Conservation (phyloP, 208 protist species). For the Angomonas ambiguus region DNA sequence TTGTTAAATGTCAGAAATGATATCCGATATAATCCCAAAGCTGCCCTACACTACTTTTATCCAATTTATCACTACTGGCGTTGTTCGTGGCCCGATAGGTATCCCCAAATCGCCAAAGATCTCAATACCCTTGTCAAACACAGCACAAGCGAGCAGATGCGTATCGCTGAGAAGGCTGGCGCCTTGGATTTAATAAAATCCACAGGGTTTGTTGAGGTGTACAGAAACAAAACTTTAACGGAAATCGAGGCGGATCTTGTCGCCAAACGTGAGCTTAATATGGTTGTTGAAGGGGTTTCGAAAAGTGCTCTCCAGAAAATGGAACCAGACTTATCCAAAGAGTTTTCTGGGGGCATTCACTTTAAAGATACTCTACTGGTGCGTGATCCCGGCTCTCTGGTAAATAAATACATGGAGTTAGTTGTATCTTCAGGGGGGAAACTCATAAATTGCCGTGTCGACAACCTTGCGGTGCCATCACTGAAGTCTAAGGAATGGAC, state of each 20-base stretch:
- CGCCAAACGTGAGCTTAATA: background rate
- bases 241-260: conserved; percentile 1
- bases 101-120: conserved; percentile 13
- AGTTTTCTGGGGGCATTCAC: conserved; percentile 12
- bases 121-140: conserved; percentile 17
- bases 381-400: conserved; percentile 16
- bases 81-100: conserved; percentile 10
- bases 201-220: conserved; percentile 18
- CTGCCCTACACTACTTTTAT: conserved; percentile 13
- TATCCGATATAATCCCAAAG: conserved; percentile 15
- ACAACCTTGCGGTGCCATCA: conserved; percentile 6
- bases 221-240: conserved; percentile 6
- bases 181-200: conserved; percentile 19
- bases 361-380: conserved; percentile 19
- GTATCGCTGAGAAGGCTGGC: conserved; percentile 10
- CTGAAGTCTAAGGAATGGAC: conserved; percentile 7
- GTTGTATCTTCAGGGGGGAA: conserved; percentile 10
- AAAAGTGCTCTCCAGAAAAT: conserved; percentile 6
- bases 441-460: conserved; percentile 14
- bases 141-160: conserved; percentile 15
- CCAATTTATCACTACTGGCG: conserved; percentile 15
- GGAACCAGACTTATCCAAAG: conserved; percentile 7
- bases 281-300: conserved; percentile 9
- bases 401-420: conserved; percentile 14
- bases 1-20: conserved; percentile 16